Evolutionary conservation across 129 eudicot species (phyloP).

Genomic region (Lactuca saligna): DNA sequence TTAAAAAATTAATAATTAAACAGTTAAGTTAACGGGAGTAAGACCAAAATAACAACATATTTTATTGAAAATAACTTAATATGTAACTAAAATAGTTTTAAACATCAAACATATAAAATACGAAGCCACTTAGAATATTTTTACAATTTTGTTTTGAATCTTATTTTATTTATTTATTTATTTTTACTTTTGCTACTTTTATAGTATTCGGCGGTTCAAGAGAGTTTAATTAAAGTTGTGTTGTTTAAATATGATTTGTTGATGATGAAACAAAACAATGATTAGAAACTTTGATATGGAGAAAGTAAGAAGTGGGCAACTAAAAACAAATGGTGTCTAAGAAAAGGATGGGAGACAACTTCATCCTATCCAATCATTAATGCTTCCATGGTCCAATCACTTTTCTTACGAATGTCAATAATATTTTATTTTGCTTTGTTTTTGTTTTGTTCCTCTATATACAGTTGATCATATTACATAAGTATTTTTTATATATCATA

Average conservation of each 20-base stretch:
- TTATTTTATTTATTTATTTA: too few species aligned
- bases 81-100: too few species aligned
- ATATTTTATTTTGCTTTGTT: background rate
- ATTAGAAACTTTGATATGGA: conserved; percentile 10
- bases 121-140: too few species aligned
- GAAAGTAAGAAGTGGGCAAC: conserved; percentile 25
- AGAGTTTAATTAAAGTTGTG: background rate
- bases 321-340: conserved; percentile 14
- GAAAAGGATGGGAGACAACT: conserved; percentile 18
- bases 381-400: conserved; percentile 27
- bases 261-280: background rate
- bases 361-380: conserved; percentile 29
- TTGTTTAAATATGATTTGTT: background rate
- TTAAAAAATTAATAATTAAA: too few species aligned
- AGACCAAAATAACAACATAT: too few species aligned
- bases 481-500: background rate
- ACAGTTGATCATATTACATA: background rate
- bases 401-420: background rate
- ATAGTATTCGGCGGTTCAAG: too few species aligned
- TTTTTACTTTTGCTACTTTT: too few species aligned
- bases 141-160: too few species aligned
- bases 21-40: too few species aligned
- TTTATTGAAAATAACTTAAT: too few species aligned
- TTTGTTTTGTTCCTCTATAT: background rate
- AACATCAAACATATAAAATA: too few species aligned